These are phyloP conservation scores for Tetracentron sinense DNA, from an alignment of 164 flowering plant species.

Conservation along the genomic window DNA sequence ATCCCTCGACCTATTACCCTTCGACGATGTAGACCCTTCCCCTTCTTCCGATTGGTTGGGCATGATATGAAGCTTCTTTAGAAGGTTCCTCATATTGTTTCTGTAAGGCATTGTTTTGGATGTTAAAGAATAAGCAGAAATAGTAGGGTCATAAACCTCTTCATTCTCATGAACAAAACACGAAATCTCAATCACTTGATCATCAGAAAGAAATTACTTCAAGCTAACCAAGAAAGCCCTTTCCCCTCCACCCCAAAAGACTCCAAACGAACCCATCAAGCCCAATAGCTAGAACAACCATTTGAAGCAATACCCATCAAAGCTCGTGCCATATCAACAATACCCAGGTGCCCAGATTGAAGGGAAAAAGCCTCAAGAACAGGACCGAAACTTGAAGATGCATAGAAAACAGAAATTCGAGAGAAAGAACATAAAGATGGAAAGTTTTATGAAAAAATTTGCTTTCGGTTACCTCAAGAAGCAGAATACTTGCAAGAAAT, in stretches of 20 bases:
- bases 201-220: slow-evolving; percentile 10
- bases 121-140: slow-evolving; percentile 35
- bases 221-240: slow-evolving; percentile 12
- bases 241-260: slow-evolving; percentile 6
- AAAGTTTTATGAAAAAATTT: neutral
- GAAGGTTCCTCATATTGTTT: slow-evolving; percentile 63
- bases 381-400: slow-evolving; percentile 15
- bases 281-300: slow-evolving; percentile 22
- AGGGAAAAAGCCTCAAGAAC: slow-evolving; percentile 8
- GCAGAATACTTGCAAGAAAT: no score
- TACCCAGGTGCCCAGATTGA: slow-evolving; percentile 27
- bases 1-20: slow-evolving; percentile 33
- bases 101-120: slow-evolving; percentile 6
- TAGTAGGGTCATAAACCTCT: slow-evolving; percentile 36
- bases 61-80: slow-evolving; percentile 82
- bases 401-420: neutral
- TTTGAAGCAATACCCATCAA: slow-evolving; percentile 23
- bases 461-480: no score
- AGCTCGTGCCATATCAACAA: slow-evolving; percentile 16
- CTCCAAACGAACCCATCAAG: slow-evolving; percentile 16
- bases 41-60: slow-evolving; percentile 55
- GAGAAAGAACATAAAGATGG: neutral
- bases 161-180: slow-evolving; percentile 40
- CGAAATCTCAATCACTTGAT: slow-evolving; percentile 18
- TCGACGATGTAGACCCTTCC: slow-evolving; percentile 56